These are phyloP conservation scores for Aspergillus coremiiformis DNA, from an alignment of 495 filamentous ascomycete genomes.

Conservation along the genomic window DNA sequence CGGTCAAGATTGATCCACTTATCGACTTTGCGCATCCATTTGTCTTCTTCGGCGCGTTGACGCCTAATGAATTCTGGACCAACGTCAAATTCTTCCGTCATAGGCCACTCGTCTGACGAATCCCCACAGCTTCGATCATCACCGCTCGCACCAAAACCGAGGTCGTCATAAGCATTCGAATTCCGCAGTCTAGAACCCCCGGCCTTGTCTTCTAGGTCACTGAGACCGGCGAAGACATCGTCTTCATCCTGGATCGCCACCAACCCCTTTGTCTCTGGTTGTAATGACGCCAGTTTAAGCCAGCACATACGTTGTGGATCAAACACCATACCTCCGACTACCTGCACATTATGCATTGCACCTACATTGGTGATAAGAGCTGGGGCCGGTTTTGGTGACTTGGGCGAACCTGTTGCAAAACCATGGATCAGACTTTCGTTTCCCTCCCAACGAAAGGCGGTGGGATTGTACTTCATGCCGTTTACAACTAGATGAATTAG, in stretches of 20 bases:
- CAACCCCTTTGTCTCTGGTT: slow-evolving; percentile 22
- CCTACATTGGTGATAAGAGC: slow-evolving; percentile 91
- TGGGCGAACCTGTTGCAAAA: slow-evolving; percentile 56
- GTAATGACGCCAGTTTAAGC: slow-evolving; percentile 59
- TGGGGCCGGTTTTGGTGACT: slow-evolving; percentile 61
- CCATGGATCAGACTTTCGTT: slow-evolving; percentile 77
- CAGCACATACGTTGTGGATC: slow-evolving; percentile 94
- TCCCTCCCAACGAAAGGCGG: slow-evolving; percentile 83
- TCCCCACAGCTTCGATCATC: slow-evolving; percentile 48
- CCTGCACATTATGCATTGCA: slow-evolving; percentile 66
- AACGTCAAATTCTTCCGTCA: slow-evolving; percentile 95
- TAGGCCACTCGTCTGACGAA: slow-evolving; percentile 64
- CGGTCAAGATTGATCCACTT: slow-evolving; percentile 58
- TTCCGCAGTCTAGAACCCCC: slow-evolving; percentile 33
- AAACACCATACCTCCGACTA: slow-evolving; percentile 93
- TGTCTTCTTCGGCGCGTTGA: slow-evolving; percentile 83
- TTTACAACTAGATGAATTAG: slow-evolving; percentile 56
- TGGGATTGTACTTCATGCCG: slow-evolving; percentile 91
- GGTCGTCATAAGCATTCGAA: slow-evolving; percentile 23
- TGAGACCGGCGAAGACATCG: slow-evolving; percentile 74
- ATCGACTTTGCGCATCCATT: slow-evolving; percentile 78
- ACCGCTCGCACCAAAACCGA: slow-evolving; percentile 30
- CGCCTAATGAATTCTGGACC: slow-evolving; percentile 87
- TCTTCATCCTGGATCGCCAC: slow-evolving; percentile 45
- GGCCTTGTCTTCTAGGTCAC: slow-evolving; percentile 55